Evolutionary conservation across 805 yeast species (phyloP), one percentile per base, ranked within the genome.

Genomic region (Nakazawaea molendinolei): DNA sequence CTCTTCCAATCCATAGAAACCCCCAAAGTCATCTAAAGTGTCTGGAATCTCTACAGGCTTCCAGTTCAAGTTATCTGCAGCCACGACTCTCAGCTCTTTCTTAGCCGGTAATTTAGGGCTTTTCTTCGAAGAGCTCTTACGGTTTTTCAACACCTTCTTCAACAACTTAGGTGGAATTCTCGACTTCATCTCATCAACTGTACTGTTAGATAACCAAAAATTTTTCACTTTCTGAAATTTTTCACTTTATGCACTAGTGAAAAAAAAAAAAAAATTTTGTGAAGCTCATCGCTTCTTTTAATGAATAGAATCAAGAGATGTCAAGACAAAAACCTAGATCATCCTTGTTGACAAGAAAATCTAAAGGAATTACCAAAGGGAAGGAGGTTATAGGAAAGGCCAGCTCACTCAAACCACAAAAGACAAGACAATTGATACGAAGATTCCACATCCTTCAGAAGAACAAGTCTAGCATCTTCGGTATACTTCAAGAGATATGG

Each of bases 1-100:
- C 54, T 90, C 97, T 55, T 90, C 98, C 23, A 92, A 62, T 0
- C 97, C 98, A 54, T 79, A 86, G 49, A 89, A 81, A 0, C 96
- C 96, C 45, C 84, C 89, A 51, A 82, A 85, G 56, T 86, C 95
- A 42, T 79, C 95, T 33, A 85, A 58, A 18, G 86, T 79, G 44
- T 85, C 90, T 4, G 94, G 90, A 35, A 89, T 71, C 2, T 79
- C 82, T 6, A 89, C 95, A 3, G 79, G 53, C 45, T 81, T 83
- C 98, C 98, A 90, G 7, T 65, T 61, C 44, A 84, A 59, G 14
- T 66, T 65, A 43, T 69, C 69, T 3, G 73, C 70, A 17, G 61
- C 62, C 12, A 78, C 74, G 17, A 67, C 49, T 37, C 62, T 66
- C 15, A 7, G 19, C 31, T 33, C 37, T 24, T 33, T 33, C 19